Evolutionary conservation across 768 basidiomycete genomes (phyloP).

Genomic region (Trametes villosa): DNA sequence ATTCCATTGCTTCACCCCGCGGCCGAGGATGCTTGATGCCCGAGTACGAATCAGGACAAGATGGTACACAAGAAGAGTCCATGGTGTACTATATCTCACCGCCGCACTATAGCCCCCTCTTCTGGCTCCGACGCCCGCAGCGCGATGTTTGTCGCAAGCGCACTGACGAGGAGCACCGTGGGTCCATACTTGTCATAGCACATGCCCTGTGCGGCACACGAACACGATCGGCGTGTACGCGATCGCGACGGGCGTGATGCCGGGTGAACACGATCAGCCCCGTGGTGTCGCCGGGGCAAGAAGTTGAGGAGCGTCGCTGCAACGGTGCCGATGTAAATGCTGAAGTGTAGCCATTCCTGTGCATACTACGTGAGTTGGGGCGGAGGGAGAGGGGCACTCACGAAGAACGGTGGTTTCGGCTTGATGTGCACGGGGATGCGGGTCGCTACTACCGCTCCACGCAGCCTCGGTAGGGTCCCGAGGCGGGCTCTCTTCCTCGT

Average conservation of each 20-base stretch:
- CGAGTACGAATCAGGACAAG: too few species aligned
- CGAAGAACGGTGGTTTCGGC: conserved; percentile 94
- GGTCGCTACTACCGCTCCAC: conserved; percentile 72
- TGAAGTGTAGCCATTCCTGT: conserved; percentile 89
- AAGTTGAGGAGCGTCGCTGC: conserved; percentile 92
- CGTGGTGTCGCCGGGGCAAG: conserved; percentile 62
- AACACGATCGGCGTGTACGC: conserved; percentile 86
- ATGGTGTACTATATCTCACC: too few species aligned
- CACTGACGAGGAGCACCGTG: conserved; percentile 69
- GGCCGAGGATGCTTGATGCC: too few species aligned
- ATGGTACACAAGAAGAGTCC: too few species aligned
- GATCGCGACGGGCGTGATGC: conserved; percentile 87
- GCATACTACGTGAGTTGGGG: too few species aligned
- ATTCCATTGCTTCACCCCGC: too few species aligned
- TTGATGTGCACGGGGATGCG: conserved; percentile 91
- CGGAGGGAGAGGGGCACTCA: conserved; percentile 45
- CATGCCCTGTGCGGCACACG: conserved; percentile 77
- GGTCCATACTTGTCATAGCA: conserved; percentile 94
- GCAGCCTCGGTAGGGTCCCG: conserved; percentile 39
- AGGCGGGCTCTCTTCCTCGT: conserved; percentile 46
- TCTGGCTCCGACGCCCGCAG: conserved; percentile 62
- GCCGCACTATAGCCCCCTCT: too few species aligned
- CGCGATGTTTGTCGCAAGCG: conserved; percentile 76
- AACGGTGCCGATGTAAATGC: conserved; percentile 86
- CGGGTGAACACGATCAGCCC: conserved; percentile 87